Evolutionary conservation across 106 monocot species (phyloP).

Genomic region (Gastrodia elata): DNA sequence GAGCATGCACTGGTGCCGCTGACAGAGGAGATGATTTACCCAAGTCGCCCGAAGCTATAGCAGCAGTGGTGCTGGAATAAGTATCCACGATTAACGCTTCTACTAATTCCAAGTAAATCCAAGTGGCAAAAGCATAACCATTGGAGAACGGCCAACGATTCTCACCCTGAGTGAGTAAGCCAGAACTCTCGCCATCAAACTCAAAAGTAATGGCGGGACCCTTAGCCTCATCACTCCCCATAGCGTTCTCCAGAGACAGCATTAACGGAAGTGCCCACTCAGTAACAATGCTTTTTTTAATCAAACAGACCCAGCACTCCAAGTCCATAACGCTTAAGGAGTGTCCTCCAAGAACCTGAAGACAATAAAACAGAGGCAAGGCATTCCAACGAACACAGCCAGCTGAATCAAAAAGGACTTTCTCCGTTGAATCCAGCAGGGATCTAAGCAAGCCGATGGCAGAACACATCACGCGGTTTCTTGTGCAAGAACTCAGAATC

Average conservation of each 20-base stretch:
- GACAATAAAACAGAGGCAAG: conserved; percentile 46
- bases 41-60: conserved; percentile 51
- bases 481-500: conserved; percentile 51
- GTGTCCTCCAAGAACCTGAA: conserved; percentile 69
- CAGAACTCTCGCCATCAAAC: conserved; percentile 97
- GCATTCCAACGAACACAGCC: conserved; percentile 43
- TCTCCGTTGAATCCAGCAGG: conserved; percentile 44
- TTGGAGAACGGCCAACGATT: conserved; percentile 88
- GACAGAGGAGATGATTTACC: conserved; percentile 70
- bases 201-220: conserved; percentile 79
- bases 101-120: conserved; percentile 91
- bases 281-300: conserved; percentile 40
- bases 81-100: conserved; percentile 14
- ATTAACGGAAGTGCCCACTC: conserved; percentile 57
- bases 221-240: conserved; percentile 47
- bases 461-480: conserved; percentile 88
- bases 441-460: conserved; percentile 46
- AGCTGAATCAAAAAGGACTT: conserved; percentile 22
- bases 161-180: conserved; percentile 79
- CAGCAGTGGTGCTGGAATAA: conserved; percentile 57
- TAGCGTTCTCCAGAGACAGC: conserved; percentile 76
- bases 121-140: conserved; percentile 86
- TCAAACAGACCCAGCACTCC: conserved; percentile 53
- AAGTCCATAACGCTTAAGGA: conserved; percentile 67
- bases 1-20: conserved; percentile 42